Conservation (phyloP, 345 rosid species). For the Syzygium aqueum region DNA sequence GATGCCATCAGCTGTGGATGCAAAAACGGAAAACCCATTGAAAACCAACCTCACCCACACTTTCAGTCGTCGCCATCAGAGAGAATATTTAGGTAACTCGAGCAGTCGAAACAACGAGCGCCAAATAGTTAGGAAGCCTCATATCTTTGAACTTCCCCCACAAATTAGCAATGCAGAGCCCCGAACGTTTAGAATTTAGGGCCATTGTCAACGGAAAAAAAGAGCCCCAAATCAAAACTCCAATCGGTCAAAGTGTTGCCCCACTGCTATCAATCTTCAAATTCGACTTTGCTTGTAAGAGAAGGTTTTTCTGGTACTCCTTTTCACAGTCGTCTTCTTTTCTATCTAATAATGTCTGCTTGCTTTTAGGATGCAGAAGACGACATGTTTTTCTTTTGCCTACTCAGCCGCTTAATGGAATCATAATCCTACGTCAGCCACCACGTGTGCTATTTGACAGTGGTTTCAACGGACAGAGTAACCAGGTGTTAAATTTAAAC, state of each 20-base stretch:
- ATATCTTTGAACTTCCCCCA: not conserved
- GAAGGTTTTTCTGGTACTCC: too few relatives aligned
- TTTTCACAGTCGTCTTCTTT: too few relatives aligned
- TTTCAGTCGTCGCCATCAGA: not conserved
- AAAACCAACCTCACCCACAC: not conserved
- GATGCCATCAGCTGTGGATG: too few relatives aligned
- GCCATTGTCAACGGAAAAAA: not conserved
- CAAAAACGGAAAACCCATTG: rapidly evolving
- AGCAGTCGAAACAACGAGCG: not conserved
- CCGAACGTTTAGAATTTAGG: not conserved
- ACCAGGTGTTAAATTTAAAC: too few relatives aligned
- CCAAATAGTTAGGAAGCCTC: not conserved
- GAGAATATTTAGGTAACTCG: not conserved
- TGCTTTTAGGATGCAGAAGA: too few relatives aligned
- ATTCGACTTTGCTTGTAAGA: not conserved
- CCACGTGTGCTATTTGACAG: too few relatives aligned
- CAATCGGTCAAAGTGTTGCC: not conserved
- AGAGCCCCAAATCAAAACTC: not conserved
- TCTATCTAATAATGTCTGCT: too few relatives aligned
- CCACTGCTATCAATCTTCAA: too few relatives aligned
- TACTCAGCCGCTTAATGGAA: too few relatives aligned
- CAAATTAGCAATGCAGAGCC: not conserved
- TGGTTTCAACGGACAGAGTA: too few relatives aligned
- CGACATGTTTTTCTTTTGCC: too few relatives aligned
- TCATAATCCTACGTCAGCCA: too few relatives aligned